Base-by-base conservation (phyloP, 495 filamentous ascomycete species). In the Penicillium simplicissimum region DNA sequence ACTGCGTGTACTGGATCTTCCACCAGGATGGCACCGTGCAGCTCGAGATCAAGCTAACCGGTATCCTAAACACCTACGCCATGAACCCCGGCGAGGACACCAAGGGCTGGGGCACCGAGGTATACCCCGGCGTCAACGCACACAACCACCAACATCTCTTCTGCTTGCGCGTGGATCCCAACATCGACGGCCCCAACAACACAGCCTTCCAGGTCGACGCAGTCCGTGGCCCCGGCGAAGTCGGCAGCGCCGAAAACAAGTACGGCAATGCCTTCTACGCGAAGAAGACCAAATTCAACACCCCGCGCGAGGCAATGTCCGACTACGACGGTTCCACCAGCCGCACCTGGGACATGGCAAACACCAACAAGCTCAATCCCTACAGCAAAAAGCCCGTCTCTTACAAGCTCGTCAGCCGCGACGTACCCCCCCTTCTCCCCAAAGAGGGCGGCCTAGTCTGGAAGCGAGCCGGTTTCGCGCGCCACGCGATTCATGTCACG, bases 251-350 rank as follows among this genome's bases (percentile, higher is more conserved):
- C 8, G 91, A 96, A 74, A 97, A 97, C 79, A 88, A 82, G 57
- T 94, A 96, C 72, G 94, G 94, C 38, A 97, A 97, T 72, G 92
- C 89, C n/a, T 97, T 97, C 76, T 93, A 90, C 70, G 90, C 90
- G n/a, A 86, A 90, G 71, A 91, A 90, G 76, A 96, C 89, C 54
- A 91, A 90, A 76, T 89, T 89, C 68, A 85, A 78, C 25, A 97
- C 86, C 0, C 84, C 89, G 3, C 78, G 76, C n/a, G 86, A 92
- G 67, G 82, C 87, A 3, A 85, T 86, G 74, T 87, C 87, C 38
- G 90, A 97, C 71, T 97, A 97, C 71, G 81, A 96, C 70, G 90
- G 90, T 52, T 78, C 74, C 51, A 92, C 90, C 2, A 86, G 85
- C 49, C 84, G 93, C 36, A 94, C 93, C 0, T 97, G 93, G 93